Percentiles rank a stretch among this genome's conserved stretches.
These are phyloP conservation scores for Acarospora socialis DNA, from an alignment of 2,329 filamentous ascomycete genomes.

Conservation along the genomic window DNA sequence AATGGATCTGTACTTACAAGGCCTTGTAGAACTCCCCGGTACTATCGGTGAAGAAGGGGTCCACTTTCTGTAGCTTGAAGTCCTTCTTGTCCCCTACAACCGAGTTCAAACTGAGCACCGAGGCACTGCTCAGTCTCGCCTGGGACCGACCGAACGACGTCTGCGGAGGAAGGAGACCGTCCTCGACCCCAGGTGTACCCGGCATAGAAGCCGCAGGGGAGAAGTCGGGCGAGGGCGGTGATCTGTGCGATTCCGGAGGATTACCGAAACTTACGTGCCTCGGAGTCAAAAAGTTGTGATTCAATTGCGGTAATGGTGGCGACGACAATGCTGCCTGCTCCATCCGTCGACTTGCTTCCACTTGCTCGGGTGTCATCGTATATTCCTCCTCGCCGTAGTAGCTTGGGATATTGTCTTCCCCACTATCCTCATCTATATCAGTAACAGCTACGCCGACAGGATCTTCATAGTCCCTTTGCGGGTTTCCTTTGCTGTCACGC, in stretches of 20 bases:
- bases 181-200: slow-evolving; percentile 20
- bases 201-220: slow-evolving; percentile 21
- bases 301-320: not conserved
- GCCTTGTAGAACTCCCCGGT: slow-evolving; percentile 45
- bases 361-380: slow-evolving; percentile 2
- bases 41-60: slow-evolving; percentile 53
- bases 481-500: slow-evolving; percentile 12
- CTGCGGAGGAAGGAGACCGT: slow-evolving; percentile 20
- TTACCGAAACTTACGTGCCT: slow-evolving; percentile 6
- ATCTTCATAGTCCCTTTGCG: slow-evolving; percentile 19
- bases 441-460: slow-evolving; percentile 18
- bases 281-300: slow-evolving; percentile 1
- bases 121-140: slow-evolving; percentile 27
- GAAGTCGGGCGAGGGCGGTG: slow-evolving; percentile 4
- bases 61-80: slow-evolving; percentile 50
- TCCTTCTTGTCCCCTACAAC: slow-evolving; percentile 48
- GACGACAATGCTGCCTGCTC: not conserved
- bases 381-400: slow-evolving; percentile 1
- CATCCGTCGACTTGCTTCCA: not conserved
- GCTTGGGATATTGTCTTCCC: slow-evolving; percentile 1
- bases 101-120: slow-evolving; percentile 39
- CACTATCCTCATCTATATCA: not conserved
- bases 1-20: too few relatives aligned
- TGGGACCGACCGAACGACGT: slow-evolving; percentile 20
- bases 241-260: slow-evolving; percentile 13